Evolutionary conservation across 768 basidiomycete species (phyloP), one percentile per base, ranked within the genome.

Genomic region (Amanita subjunquillea): DNA sequence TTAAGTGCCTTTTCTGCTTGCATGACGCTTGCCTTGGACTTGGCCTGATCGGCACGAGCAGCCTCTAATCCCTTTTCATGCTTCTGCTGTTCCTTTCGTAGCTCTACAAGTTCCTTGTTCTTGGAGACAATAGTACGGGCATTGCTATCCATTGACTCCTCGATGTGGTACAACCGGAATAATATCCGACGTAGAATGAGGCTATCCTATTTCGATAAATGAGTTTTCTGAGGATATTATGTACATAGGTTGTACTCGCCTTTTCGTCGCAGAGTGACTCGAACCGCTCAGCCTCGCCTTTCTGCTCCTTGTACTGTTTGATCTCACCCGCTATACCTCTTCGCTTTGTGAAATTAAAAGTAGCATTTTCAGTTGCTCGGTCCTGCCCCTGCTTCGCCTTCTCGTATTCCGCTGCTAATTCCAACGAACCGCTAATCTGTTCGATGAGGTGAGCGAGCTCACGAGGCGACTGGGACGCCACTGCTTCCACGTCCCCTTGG

Each of bases 401-500:
- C 54, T 97, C 92, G 60, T 98, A 99, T 55, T 91, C 91, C 0
- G 72, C 68, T 2, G 90, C 82, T 9, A 96, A 80, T 62, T 98
- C 96, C 20, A 95, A 74, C 0, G 92, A 96, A 1, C 95, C 95
- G 54, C 85, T 88, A 56, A 98, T 97, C 64, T 97, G 92, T 58
- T 99, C 96, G 43, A 99, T 87, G 30, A 98, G 83, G 15, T 81
- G 80, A 0, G 94, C 78, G 20, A 98, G 80, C 59, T 95, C 93
- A 54, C 84, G 83, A 13, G 96, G 81, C 0, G 89, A 92, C 59
- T 99, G 96, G 2, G 90, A 89, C 0, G 96, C 96, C 32, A 99
- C 91, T 2, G 92, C 91, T 69, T 99, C 96, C 30, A 99, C 96
- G 63, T 98, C 96, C 48, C 96, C 96, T 63, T 99, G 96, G 72